Evolutionary conservation across 2,329 filamentous ascomycete species (phyloP).

Genomic region (Aspergillus neoniger): DNA sequence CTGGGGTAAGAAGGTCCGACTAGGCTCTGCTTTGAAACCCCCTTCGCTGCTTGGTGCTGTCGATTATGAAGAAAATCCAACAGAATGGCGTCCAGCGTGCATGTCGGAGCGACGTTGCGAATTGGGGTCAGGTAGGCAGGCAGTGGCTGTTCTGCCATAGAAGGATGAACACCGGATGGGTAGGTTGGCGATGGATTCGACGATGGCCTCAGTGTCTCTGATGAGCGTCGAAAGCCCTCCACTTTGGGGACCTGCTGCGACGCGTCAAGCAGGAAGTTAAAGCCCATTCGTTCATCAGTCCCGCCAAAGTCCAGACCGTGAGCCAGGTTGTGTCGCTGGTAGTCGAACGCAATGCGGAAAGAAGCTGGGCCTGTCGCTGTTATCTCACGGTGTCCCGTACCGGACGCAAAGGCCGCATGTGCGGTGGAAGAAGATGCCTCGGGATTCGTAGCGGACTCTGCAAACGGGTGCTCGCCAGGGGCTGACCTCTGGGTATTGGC

Average conservation of each 20-base stretch:
- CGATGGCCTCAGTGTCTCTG: slow-evolving; percentile 29
- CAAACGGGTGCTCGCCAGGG: slow-evolving; percentile 29
- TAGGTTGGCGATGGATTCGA: slow-evolving; percentile 25
- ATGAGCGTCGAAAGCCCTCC: slow-evolving; percentile 44
- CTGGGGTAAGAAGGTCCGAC: slow-evolving; percentile 78
- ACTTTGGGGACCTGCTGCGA: slow-evolving; percentile 58
- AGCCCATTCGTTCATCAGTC: slow-evolving; percentile 64
- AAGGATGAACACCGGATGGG: slow-evolving; percentile 26
- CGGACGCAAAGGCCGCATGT: slow-evolving; percentile 25
- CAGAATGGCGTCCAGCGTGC: slow-evolving; percentile 75
- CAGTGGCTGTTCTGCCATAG: slow-evolving; percentile 28
- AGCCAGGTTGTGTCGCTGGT: slow-evolving; percentile 45
- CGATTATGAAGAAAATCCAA: slow-evolving; percentile 75
- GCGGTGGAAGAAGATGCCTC: slow-evolving; percentile 33
- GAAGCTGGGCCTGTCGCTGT: slow-evolving; percentile 29
- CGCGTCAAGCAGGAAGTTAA: slow-evolving; percentile 71
- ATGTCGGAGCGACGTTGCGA: slow-evolving; percentile 68
- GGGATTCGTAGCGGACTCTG: slow-evolving; percentile 31
- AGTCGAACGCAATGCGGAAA: slow-evolving; percentile 45
- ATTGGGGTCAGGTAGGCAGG: slow-evolving; percentile 48
- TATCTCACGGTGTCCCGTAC: slow-evolving; percentile 27
- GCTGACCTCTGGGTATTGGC: slow-evolving; percentile 21
- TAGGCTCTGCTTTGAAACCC: slow-evolving; percentile 64
- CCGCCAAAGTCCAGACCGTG: slow-evolving; percentile 61
- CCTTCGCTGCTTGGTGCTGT: slow-evolving; percentile 65